Evolutionary conservation across 768 basidiomycete species (phyloP), one percentile per base, ranked within the genome.

Genomic region (Xerocomellus intermedius): DNA sequence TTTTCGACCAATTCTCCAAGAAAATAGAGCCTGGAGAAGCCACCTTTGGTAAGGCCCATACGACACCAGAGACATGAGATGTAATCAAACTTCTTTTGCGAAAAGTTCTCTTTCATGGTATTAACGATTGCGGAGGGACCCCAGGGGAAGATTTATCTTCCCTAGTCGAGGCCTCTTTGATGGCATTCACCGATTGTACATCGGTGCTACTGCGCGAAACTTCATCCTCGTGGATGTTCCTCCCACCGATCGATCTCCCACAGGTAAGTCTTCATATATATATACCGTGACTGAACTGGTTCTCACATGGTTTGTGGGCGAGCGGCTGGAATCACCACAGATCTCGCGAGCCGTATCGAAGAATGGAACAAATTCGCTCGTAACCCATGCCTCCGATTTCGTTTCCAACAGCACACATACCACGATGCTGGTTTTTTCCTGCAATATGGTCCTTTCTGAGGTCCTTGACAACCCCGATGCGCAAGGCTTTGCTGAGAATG

Each of bases 211-310:
- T 37, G 59, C 48, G 10, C 57, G 59, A 13, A 54, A 60, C 41
- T 54, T 60, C 22, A 32, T 59, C 48, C 51, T 59, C 26, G 39
- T 59, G 5, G 59, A 60, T n/a, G 59, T 59, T 19, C 59, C 57
- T 46, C 59, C 57, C 13, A 59, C 57, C 22, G 36, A 60, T 24
- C 50, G 48, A 13, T 59, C 59, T 22, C 52, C 59, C 16, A 48
- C 43, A 33, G 50, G 59, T 24, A 14, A 37, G 35, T 37, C 33
- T 42, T 22, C 13, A 30, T 33, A 14, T 14, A 28, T 14, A 16
- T 30, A 14, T 12, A 13, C 32, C 5, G 3, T 4, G 33, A 10
- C 19, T 12, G 8, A 14, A 14, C 12, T 26, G n/a, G 16, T 22
- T 33, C 35, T 48, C 4, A 46, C n/a, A 17, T 26, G 35, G 12